Evolutionary conservation across 257 asterid species (phyloP).

Genomic region (Solanum ossicruentum): DNA sequence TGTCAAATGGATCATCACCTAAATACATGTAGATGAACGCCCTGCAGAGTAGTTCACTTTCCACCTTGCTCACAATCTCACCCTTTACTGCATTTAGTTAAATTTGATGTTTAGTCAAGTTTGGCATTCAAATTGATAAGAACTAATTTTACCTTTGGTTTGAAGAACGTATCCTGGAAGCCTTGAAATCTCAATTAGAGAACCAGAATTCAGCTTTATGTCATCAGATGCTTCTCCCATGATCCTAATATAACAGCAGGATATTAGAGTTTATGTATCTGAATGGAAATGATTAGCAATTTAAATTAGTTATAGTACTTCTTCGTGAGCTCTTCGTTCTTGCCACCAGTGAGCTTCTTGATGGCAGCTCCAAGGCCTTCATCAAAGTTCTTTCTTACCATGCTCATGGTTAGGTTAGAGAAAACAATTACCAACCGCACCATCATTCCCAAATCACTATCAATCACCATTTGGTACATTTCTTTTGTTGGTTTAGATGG

Average conservation of each 20-base stretch:
- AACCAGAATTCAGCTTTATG: conserved; percentile 53
- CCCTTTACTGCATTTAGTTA: conserved; percentile 37
- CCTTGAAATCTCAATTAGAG: conserved; percentile 65
- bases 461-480: conserved; percentile 49
- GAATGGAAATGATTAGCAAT: neutral
- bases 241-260: conserved; percentile 27
- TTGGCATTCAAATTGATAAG: neutral
- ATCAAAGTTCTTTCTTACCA: conserved; percentile 56
- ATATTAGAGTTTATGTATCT: neutral
- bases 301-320: conserved; percentile 14
- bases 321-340: conserved; percentile 52
- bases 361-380: conserved; percentile 65
- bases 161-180: conserved; percentile 67
- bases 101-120: neutral
- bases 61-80: conserved; percentile 49
- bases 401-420: conserved; percentile 59
- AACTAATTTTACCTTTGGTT: conserved; percentile 34
- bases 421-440: conserved; percentile 51
- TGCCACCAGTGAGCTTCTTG: conserved; percentile 66
- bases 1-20: conserved; percentile 74
- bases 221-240: conserved; percentile 68
- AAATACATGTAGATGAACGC: conserved; percentile 47
- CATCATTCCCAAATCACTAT: conserved; percentile 47
- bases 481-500: conserved; percentile 62
- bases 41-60: conserved; percentile 68